phyloP scores from a whole-genome alignment of 805 yeast genomes.

The Debaryomyces tyrocola region DNA sequence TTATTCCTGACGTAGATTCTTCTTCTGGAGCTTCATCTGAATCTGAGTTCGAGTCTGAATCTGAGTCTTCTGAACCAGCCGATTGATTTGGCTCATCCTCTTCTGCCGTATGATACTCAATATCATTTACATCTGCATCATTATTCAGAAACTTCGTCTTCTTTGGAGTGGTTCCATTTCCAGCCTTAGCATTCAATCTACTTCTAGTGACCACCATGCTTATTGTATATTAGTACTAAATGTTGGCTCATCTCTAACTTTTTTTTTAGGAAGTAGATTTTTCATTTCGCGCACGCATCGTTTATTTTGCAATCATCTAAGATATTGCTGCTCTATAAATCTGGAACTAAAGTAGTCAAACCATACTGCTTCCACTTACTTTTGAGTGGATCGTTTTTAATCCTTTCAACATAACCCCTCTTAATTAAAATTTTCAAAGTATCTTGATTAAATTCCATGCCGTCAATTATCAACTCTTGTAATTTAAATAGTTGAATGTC shows the following conservation, averaged over 20 bases:
- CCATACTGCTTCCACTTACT: constrained; percentile 37
- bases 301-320: constrained; percentile 1
- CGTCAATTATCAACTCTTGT: constrained; percentile 29
- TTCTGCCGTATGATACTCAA: constrained; percentile 18
- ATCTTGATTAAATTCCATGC: constrained; percentile 29
- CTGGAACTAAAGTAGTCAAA: constrained; percentile 24
- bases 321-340: background rate
- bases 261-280: background rate
- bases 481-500: constrained; percentile 11
- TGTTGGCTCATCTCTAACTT: background rate
- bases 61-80: constrained; percentile 6
- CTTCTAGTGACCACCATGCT: constrained; percentile 34
- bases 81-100: constrained; percentile 13
- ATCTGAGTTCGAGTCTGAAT: constrained; percentile 17
- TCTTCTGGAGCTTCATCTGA: constrained; percentile 44
- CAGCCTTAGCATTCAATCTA: constrained; percentile 10
- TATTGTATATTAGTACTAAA: background rate
- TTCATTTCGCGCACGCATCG: constrained; percentile 3
- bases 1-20: constrained; percentile 33
- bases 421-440: constrained; percentile 22
- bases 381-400: constrained; percentile 25
- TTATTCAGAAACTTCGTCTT: constrained; percentile 35
- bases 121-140: constrained; percentile 17
- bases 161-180: constrained; percentile 12
- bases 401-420: constrained; percentile 14